A percentile compares a stretch with the other conserved stretches of the same genome.
Evolutionary conservation across 345 rosid species (phyloP).

Genomic region (Gossypium rotundifolium): DNA sequence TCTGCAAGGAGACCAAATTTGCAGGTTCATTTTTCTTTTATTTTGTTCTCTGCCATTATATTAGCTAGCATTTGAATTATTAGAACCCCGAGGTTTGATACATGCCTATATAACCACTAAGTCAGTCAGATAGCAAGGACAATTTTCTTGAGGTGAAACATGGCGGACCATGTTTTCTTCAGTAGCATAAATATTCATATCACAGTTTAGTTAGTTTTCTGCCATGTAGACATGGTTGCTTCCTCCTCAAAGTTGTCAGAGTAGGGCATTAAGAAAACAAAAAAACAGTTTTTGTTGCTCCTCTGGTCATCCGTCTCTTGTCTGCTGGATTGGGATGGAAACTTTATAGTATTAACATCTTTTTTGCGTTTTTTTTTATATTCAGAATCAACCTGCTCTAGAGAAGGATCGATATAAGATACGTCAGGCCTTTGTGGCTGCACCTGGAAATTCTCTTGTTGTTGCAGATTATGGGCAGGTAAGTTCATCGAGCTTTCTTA

Average conservation of each 20-base stretch:
- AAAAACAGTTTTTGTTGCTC: background rate
- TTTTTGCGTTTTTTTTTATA: background rate
- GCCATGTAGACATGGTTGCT: background rate
- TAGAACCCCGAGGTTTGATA: background rate
- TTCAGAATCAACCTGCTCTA: slow-evolving; percentile 95
- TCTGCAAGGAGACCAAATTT: slow-evolving; percentile 98
- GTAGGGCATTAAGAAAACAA: background rate
- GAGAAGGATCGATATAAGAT: slow-evolving; percentile 99
- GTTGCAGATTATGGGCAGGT: slow-evolving; percentile 99
- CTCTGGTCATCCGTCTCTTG: background rate
- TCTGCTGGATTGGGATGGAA: background rate
- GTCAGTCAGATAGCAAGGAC: background rate
- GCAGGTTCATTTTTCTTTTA: slow-evolving; percentile 46
- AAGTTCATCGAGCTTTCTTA: slow-evolving; percentile 20
- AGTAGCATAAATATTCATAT: background rate
- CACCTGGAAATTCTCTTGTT: slow-evolving; percentile 88
- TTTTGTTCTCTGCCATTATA: background rate
- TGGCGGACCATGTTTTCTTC: background rate
- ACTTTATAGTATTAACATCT: background rate
- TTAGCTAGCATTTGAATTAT: slow-evolving; percentile 5
- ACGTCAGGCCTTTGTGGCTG: slow-evolving; percentile 89
- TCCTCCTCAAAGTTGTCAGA: slow-evolving; percentile 2
- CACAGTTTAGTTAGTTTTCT: background rate
- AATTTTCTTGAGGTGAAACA: background rate
- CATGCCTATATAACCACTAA: background rate